phyloP scores from a whole-genome alignment of 2,329 filamentous ascomycete species.

The Zymoseptoria tritici region DNA sequence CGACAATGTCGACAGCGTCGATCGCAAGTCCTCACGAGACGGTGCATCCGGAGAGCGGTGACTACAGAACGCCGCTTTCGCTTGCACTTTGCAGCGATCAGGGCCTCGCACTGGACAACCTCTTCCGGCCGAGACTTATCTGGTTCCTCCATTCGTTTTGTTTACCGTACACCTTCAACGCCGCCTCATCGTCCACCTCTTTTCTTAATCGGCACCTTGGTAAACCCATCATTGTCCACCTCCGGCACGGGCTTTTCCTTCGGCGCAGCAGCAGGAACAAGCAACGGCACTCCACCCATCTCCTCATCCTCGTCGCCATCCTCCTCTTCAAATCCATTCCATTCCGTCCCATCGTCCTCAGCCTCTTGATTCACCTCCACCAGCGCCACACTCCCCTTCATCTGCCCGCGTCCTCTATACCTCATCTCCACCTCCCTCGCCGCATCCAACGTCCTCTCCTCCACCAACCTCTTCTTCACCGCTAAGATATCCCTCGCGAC shows the following conservation, averaged over 20 bases:
- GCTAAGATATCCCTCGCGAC: slow-evolving; percentile 67
- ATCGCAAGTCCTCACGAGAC: too few species aligned
- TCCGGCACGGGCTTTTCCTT: slow-evolving; percentile 55
- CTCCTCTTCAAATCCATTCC: slow-evolving; percentile 45
- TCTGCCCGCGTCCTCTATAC: slow-evolving; percentile 60
- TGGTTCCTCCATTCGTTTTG: background rate
- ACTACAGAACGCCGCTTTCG: too few species aligned
- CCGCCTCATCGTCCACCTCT: slow-evolving; percentile 19
- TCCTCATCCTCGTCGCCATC: slow-evolving; percentile 47
- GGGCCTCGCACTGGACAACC: too few species aligned
- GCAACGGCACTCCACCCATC: slow-evolving; percentile 54
- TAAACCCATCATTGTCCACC: slow-evolving; percentile 37
- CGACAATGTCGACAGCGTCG: too few species aligned
- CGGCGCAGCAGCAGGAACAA: slow-evolving; percentile 44
- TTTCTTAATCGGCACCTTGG: slow-evolving; percentile 33
- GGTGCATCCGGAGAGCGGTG: too few species aligned
- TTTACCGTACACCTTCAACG: background rate
- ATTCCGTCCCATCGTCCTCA: slow-evolving; percentile 41
- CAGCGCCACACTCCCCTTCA: slow-evolving; percentile 48
- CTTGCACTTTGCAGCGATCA: too few species aligned
- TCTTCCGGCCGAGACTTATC: background rate
- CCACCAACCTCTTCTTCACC: slow-evolving; percentile 57
- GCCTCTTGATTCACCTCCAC: slow-evolving; percentile 55
- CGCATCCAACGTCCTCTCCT: slow-evolving; percentile 69
- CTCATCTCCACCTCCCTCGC: slow-evolving; percentile 70